Evolutionary conservation across 176 grass and related monocot species (phyloP).

Genomic region (Oryza brachyantha): DNA sequence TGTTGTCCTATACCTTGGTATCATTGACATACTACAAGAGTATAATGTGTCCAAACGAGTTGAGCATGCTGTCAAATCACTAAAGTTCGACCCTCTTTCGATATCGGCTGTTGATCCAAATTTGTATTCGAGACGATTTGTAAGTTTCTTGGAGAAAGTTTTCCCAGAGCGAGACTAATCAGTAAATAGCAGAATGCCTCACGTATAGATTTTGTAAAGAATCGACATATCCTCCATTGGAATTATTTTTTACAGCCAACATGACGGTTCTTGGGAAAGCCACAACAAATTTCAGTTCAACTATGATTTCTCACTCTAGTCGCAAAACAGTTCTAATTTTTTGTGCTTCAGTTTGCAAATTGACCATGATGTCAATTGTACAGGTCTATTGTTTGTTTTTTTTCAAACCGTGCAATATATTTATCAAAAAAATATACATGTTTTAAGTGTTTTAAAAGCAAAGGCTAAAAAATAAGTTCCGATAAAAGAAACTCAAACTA

Average conservation of each 20-base stretch:
- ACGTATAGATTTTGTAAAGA: constrained; percentile 19
- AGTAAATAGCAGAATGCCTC: constrained; percentile 4
- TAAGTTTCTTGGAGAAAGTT: constrained; percentile 75
- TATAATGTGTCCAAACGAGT: constrained; percentile 85
- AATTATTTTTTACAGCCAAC: neutral
- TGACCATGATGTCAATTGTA: too few species aligned
- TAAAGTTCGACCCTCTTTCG: constrained; percentile 80
- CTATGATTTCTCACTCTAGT: neutral
- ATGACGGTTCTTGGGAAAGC: constrained; percentile 5
- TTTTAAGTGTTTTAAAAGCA: too few species aligned
- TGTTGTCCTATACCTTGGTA: constrained; percentile 93
- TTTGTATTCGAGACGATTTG: constrained; percentile 73
- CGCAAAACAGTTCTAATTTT: neutral
- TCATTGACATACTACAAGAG: constrained; percentile 92
- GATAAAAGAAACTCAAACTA: too few species aligned
- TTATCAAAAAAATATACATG: too few species aligned
- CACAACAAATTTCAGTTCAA: neutral
- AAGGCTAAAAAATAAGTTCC: too few species aligned
- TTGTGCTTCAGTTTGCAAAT: neutral
- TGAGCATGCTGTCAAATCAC: constrained; percentile 77
- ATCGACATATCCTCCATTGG: neutral
- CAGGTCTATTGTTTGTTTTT: too few species aligned
- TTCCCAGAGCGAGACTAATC: constrained; percentile 57
- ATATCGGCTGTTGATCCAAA: constrained; percentile 81
- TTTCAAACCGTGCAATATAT: too few species aligned